A percentile compares a stretch with the other conserved stretches of the same genome.
phyloP scores from a whole-genome alignment of 2,329 filamentous ascomycete species.

The Xylaria digitata region DNA sequence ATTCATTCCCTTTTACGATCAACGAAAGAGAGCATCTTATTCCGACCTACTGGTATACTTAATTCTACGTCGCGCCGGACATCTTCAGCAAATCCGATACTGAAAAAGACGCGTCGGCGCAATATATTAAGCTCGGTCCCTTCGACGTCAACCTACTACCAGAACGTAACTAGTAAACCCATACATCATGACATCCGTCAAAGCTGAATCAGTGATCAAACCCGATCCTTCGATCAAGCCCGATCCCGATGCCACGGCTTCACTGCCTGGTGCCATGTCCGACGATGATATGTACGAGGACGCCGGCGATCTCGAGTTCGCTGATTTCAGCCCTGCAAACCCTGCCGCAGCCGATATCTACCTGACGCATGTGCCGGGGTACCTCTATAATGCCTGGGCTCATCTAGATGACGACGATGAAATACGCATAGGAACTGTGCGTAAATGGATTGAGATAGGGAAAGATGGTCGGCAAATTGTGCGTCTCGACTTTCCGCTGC shows the following conservation, averaged over 20 bases:
- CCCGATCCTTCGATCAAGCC: slow-evolving; percentile 49
- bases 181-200: slow-evolving; percentile 48
- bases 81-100: not conserved
- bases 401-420: slow-evolving; percentile 82
- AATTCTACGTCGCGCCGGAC: not conserved
- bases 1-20: slow-evolving; percentile 17
- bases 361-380: slow-evolving; percentile 81
- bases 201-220: slow-evolving; percentile 48
- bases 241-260: slow-evolving; percentile 53
- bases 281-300: slow-evolving; percentile 77
- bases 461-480: slow-evolving; percentile 58
- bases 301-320: slow-evolving; percentile 68
- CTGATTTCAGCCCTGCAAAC: slow-evolving; percentile 56
- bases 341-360: slow-evolving; percentile 65
- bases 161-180: not conserved
- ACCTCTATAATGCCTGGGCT: slow-evolving; percentile 83
- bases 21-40: not conserved
- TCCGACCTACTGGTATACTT: not conserved
- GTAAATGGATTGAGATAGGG: slow-evolving; percentile 66
- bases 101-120: not conserved
- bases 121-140: not conserved
- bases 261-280: slow-evolving; percentile 58
- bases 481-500: slow-evolving; percentile 8
- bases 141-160: not conserved
- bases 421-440: slow-evolving; percentile 82